Base-by-base conservation (phyloP, 2,329 filamentous ascomycete genomes). In the Aspergillus sp. region DNA sequence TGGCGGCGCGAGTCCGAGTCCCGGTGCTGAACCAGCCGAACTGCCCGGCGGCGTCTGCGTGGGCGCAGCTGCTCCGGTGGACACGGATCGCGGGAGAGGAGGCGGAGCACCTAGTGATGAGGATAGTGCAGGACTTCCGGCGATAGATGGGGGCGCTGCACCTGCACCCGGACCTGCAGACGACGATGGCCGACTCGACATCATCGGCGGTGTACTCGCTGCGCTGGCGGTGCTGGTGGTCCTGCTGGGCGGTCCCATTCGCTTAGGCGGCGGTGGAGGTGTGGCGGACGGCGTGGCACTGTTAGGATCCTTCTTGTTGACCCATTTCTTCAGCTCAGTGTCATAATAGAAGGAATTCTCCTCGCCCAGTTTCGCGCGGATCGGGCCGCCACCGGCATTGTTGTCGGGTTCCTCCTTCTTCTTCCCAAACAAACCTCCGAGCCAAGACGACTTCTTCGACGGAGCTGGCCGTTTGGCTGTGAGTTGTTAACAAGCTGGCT, bases 271-370 rank as follows among this genome's bases (percentile, higher is more conserved):
- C 1, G 93, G 90, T 1, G 91, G 86, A 0, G 89, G 82, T 1
- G 82, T 82, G 41, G 73, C 70, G 28, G 73, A 63, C n/a, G 72
- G 68, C 27, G 75, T 79, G 46, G 85, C 83, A 5, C 80, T 78
- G 9, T 72, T 73, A 8, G 83, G 83, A 7, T 81, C 81, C 64
- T 95, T 96, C 74, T 96, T 96, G 73, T 98, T 97, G 64, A 98
- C 77, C 94, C 94, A 98, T 64, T 93, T 89, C 73, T 94, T 94
- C 44, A 95, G 78, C n/a, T 96, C 87, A 2, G 89, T 86, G 62
- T 98, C 93, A 60, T 93, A 98, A 56, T 91, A 85, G 67, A 98
- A 96, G 41, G 83, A 88, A 66, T 82, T 95, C 61, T 93, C 82
- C 67, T 98, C 94, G 51, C 91, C 94, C 6, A 98, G 79, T 61